phyloP scores from a whole-genome alignment of 2,329 filamentous ascomycete species.

The Corynespora cassiicola region DNA sequence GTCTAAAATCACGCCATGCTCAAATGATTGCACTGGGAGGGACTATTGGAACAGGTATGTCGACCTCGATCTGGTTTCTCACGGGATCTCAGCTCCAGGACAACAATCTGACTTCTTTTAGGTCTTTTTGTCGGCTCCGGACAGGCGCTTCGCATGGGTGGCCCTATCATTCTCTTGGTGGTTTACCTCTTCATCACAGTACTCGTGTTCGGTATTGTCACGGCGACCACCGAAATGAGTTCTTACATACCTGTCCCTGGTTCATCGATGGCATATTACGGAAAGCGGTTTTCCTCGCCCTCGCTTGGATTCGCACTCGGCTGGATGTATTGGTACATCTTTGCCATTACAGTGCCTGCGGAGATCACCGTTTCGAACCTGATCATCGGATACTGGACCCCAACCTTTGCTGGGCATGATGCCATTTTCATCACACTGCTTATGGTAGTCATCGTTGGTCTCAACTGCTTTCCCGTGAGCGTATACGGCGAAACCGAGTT shows the following conservation, averaged over 20 bases:
- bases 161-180: conserved; percentile 54
- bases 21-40: conserved; percentile 48
- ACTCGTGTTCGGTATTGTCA: conserved; percentile 55
- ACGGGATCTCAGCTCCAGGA: too few relatives aligned
- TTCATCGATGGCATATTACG: conserved; percentile 20
- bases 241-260: conserved; percentile 64
- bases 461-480: conserved; percentile 20
- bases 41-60: conserved; percentile 28
- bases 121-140: conserved; percentile 49
- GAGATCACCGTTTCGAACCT: conserved; percentile 66
- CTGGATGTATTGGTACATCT: conserved; percentile 64
- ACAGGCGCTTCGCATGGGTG: conserved; percentile 43
- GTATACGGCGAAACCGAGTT: conserved; percentile 52
- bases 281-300: conserved; percentile 5
- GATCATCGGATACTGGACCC: conserved; percentile 65
- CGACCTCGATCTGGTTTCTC: too few relatives aligned
- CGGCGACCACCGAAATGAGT: conserved; percentile 53
- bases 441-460: conserved; percentile 44
- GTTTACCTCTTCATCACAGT: conserved; percentile 51
- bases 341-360: conserved; percentile 63
- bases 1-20: too few relatives aligned
- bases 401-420: conserved; percentile 51
- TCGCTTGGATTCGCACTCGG: conserved; percentile 9
- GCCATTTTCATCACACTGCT: conserved; percentile 68
- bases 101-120: too few relatives aligned